A percentile compares a stretch with the other conserved stretches of the same genome.
Evolutionary conservation across 2,329 filamentous ascomycete genomes (phyloP).

Genomic region (Tolypocladium amazonense): DNA sequence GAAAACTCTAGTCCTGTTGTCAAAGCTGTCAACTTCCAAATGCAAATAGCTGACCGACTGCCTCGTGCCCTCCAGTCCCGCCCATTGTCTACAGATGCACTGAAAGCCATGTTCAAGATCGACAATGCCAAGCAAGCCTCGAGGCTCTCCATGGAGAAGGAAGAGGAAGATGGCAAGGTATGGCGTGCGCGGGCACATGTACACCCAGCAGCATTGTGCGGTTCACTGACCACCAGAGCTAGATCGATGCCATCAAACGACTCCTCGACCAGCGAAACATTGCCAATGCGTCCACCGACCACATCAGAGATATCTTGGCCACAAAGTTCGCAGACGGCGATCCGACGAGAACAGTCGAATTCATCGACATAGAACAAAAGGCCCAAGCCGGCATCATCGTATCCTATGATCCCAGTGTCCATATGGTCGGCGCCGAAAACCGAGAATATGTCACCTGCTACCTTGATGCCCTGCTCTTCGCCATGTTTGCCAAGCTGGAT

Average conservation of each 20-base stretch:
- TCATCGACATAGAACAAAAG: constrained; percentile 70
- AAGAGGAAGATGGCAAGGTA: constrained; percentile 31
- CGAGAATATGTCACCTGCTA: constrained; percentile 86
- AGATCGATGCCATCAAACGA: constrained; percentile 31
- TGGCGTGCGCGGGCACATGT: background rate
- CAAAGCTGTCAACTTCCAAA: constrained; percentile 2
- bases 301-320: constrained; percentile 43
- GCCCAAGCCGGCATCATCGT: constrained; percentile 71
- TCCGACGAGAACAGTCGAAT: constrained; percentile 60
- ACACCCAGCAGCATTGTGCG: background rate
- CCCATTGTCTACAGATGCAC: constrained; percentile 43
- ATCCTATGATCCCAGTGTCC: constrained; percentile 59
- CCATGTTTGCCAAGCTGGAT: constrained; percentile 86
- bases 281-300: constrained; percentile 42
- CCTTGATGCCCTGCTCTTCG: constrained; percentile 80
- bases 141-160: constrained; percentile 36
- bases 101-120: constrained; percentile 54
- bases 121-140: constrained; percentile 42
- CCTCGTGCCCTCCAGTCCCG: constrained; percentile 27
- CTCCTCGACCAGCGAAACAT: constrained; percentile 33
- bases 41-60: constrained; percentile 1
- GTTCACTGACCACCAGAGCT: background rate
- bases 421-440: constrained; percentile 79
- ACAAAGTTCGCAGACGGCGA: constrained; percentile 59
- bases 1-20: no score